These are phyloP conservation scores for Neopestalotiopsis sp. DNA, from an alignment of 2,329 filamentous ascomycete species.

Conservation along the genomic window DNA sequence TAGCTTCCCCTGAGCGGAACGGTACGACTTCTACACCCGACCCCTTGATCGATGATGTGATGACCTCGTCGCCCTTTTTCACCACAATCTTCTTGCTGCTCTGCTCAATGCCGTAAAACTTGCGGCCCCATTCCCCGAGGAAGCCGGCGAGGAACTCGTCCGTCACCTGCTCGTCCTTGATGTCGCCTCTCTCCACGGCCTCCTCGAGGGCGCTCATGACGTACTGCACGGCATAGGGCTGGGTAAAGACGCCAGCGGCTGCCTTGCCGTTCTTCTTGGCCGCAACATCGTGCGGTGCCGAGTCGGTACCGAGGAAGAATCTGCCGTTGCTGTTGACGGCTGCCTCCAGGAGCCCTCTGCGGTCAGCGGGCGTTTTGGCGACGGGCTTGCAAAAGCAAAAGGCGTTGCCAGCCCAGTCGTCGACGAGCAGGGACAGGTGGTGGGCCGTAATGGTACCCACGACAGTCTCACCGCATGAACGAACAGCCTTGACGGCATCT, in stretches of 20 bases:
- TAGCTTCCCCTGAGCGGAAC: constrained; percentile 67
- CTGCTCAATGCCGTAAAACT: constrained; percentile 28
- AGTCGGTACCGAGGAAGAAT: constrained; percentile 78
- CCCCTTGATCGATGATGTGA: constrained; percentile 59
- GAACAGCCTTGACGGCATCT: constrained; percentile 66
- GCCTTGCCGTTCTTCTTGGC: constrained; percentile 65
- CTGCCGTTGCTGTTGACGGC: constrained; percentile 64
- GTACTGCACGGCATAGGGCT: constrained; percentile 64
- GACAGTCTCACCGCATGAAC: constrained; percentile 64
- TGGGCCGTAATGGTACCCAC: constrained; percentile 63
- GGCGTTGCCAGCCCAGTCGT: constrained; percentile 57
- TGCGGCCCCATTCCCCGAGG: constrained; percentile 35
- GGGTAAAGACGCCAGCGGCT: constrained; percentile 79
- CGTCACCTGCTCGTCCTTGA: constrained; percentile 35
- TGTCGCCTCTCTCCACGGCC: constrained; percentile 42
- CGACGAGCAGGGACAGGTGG: constrained; percentile 67
- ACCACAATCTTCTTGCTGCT: constrained; percentile 21
- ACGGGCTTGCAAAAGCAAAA: constrained; percentile 77
- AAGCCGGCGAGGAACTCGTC: constrained; percentile 36
- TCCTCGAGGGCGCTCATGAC: constrained; percentile 63
- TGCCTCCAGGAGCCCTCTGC: constrained; percentile 73
- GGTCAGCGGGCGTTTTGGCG: constrained; percentile 61
- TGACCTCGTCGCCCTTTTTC: constrained; percentile 44
- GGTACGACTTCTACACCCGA: constrained; percentile 68
- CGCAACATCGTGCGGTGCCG: constrained; percentile 65